Base-by-base conservation (phyloP, 805 yeast species). In the Lipomyces sp. region DNA sequence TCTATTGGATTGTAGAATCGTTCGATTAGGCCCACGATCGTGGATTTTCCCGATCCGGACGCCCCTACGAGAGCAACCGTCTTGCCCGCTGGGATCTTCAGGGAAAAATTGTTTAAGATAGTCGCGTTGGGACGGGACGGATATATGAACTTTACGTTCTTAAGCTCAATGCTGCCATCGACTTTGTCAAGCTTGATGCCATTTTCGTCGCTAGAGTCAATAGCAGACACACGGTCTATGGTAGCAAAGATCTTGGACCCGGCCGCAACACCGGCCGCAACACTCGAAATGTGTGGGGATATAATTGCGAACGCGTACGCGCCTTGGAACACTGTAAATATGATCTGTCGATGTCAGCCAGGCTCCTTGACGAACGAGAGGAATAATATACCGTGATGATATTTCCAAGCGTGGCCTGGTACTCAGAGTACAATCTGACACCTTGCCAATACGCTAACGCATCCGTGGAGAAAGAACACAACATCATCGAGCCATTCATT, bases 51-150 rank as follows among this genome's bases (percentile, higher is more conserved):
- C 72, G 93, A 87, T 2, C 98, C 98, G 1, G 96, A 89, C 4
- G 96, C 95, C 1, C 98, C 98, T 15, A 93, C 98, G 71, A 93
- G 85, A 10, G 98, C 98, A 37, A 92, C 96, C 70, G 92, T 92
- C 73, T 87, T 79, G 13, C 98, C 98, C 1, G 96, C 91, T 8
- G 94, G 92, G 39, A 94, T 87, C 1, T 86, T 84, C 72, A 94
- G 89, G 3, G 86, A 80, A 48, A 92, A 92, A 76, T 92, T 87
- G 35, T 84, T 83, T 71, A 94, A 81, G 65, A 94, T 93, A 58
- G 91, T 89, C 67, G 97, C 85, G 65, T 90, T 92, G 2, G 96
- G 93, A 4, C 82, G 76, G 37, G 82, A 79, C 70, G 90, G 95
- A 77, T 94, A 94, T 3, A 97, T 92, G 80, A 93, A 94, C 0